Evolutionary conservation across 129 eudicot species (phyloP), one percentile per base, ranked within the genome.

Genomic region (Flaveria trinervia): DNA sequence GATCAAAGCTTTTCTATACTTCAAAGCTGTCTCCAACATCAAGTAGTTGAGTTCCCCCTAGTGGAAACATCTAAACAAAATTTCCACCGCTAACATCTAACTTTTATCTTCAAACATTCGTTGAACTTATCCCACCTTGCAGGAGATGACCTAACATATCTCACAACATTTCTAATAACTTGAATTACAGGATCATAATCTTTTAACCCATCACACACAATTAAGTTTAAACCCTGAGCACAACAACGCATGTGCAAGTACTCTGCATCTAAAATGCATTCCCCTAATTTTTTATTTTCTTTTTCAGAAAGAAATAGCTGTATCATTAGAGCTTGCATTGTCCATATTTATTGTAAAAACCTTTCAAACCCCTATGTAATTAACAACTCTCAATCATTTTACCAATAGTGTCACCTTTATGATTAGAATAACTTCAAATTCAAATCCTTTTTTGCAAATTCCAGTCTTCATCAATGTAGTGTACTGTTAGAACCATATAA

Each of bases 301-400:
- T 46, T 46, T 66, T 1, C 39, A n/a, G 22, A 36, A 66, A 66
- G 71, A 52, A n/a, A 52, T 16, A n/a, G 30, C 7, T 4, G 46
- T 46, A n/a, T 66, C 71, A 66, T 66, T 66, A 36, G 71, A 66
- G 25, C 52, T 66, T 18, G 71, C 71, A 39, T 39, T 66, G n/a
- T 66, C 71, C 7, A 66, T 15, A 0, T 23, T 65, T 11, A 65
- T 65, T 16, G 49, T 65, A 33, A 36, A 36, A 65, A 65, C 13
- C 70, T 65, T 36, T 65, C 23, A 4, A 65, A 4, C 33, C 70
- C 70, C 49, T 49, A 65, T 30, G 49, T 0, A 33, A 65, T 33
- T 12, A 65, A 18, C 71, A 65, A 14, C 49, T 46, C 71, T 66
- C 71, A 17, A 66, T n/a, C 71, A 66, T 66, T 66, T 66, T 66